These are phyloP conservation scores for Aspergillus nomiae DNA, from an alignment of 2,329 filamentous ascomycete species.

Conservation along the genomic window DNA sequence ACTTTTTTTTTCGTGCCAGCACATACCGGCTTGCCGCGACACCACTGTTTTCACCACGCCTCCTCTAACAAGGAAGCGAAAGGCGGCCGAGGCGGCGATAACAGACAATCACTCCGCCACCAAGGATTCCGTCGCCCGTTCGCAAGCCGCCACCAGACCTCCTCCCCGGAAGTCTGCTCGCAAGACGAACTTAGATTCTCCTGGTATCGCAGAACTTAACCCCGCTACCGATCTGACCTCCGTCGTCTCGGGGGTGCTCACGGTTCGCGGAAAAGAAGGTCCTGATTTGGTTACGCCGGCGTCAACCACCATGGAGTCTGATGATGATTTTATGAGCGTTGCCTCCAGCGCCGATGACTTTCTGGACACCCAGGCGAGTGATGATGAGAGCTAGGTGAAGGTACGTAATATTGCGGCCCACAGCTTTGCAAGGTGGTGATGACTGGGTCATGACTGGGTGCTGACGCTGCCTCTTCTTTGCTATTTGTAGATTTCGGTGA, in stretches of 20 bases:
- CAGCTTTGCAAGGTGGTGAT: neutral
- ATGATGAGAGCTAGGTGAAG: slow-evolving; percentile 60
- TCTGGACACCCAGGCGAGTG: slow-evolving; percentile 68
- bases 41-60: slow-evolving; percentile 50
- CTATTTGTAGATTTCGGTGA: slow-evolving; percentile 56
- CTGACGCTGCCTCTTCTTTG: neutral
- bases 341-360: slow-evolving; percentile 75
- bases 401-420: slow-evolving; percentile 24
- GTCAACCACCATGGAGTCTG: slow-evolving; percentile 78
- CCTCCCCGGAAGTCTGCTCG: slow-evolving; percentile 19
- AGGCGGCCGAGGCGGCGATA: slow-evolving; percentile 52
- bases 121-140: neutral
- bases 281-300: slow-evolving; percentile 44
- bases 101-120: slow-evolving; percentile 29
- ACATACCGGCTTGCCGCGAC: slow-evolving; percentile 22
- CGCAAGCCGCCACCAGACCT: slow-evolving; percentile 31
- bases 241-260: slow-evolving; percentile 13
- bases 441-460: neutral
- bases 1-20: slow-evolving; percentile 25
- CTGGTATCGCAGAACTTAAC: slow-evolving; percentile 16
- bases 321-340: slow-evolving; percentile 89
- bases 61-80: slow-evolving; percentile 55
- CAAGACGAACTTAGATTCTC: slow-evolving; percentile 29
- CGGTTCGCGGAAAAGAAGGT: slow-evolving; percentile 26
- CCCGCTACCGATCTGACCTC: slow-evolving; percentile 14